Base-by-base conservation (phyloP, 768 basidiomycete species). In the Russula virescens region DNA sequence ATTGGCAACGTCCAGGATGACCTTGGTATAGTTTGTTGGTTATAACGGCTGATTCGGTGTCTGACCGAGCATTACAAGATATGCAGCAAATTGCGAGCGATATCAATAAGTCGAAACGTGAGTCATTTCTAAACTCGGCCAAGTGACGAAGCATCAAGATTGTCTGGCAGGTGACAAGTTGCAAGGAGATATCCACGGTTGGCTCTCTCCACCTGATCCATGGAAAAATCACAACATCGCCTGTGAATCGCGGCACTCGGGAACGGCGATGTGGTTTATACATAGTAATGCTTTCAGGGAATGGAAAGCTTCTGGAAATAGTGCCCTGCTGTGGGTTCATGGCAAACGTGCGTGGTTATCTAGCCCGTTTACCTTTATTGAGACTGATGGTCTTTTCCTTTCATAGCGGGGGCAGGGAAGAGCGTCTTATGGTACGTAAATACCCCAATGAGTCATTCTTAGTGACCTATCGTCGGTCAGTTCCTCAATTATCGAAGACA, bases 141-240 rank as follows among this genome's bases (percentile, higher is more conserved):
- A 7, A 18, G 2, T 50, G 13, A 19, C 28, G 46, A 31, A 31
- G 16, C 16, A 19, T 28, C 31, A 28, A 50, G 9, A 3, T 31
- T n/a, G 13, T 31, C 49, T 10, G 1, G 10, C 16, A 50, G 49
- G 49, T 31, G 49, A 50, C 18, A 28, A 50, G 18, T 31, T 50
- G 28, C 25, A 28, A 40, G 2, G 14, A 26, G 54, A 55, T n/a
- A 5, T 55, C 2, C 43, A n/a, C 14, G 31, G 16, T n/a, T 55
- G 55, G 55, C 43, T 55, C 5, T 45, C 28, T n/a, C 55, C 55
- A 6, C 55, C 55, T n/a, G 55, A 55, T 21, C 55, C 55, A 1
- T 55, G 55, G 43, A 45, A 31, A 21, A 55, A 45, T 13, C 28
- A 55, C 13, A 42, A 43, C 14, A 18, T 54, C 1, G 53, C 38